phyloP scores from a whole-genome alignment of 2,329 filamentous ascomycete species.

The Paraphaeosphaeria minitans region DNA sequence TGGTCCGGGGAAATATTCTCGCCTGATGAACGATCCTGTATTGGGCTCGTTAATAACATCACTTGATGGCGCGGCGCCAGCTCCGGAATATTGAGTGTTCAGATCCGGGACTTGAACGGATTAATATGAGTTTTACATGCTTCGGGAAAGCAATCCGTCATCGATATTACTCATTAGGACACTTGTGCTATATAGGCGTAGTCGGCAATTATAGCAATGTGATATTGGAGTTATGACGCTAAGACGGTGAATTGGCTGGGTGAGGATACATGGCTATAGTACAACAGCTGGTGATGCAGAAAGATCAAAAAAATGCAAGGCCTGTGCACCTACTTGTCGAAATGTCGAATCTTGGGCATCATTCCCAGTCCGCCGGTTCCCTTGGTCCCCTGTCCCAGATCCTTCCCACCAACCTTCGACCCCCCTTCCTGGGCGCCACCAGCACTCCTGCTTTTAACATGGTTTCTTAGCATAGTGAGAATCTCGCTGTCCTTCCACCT shows the following conservation, averaged over 20 bases:
- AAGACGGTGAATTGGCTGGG: not conserved
- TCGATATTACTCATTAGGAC: not conserved
- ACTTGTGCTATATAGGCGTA: not conserved
- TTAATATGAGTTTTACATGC: too few species aligned
- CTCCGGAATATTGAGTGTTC: not conserved
- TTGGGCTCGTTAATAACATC: slow-evolving; percentile 3
- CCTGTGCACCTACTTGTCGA: slow-evolving; percentile 42
- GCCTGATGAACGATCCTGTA: slow-evolving; percentile 1
- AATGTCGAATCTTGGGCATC: slow-evolving; percentile 58
- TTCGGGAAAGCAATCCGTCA: not conserved
- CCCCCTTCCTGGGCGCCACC: slow-evolving; percentile 56
- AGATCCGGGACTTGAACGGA: not conserved
- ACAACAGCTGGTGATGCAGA: not conserved
- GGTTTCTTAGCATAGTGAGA: slow-evolving; percentile 73
- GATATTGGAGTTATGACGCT: not conserved
- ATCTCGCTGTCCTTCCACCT: slow-evolving; percentile 87
- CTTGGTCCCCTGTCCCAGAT: slow-evolving; percentile 37
- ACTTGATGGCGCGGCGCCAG: not conserved
- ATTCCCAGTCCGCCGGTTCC: slow-evolving; percentile 52
- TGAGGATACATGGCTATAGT: slow-evolving; percentile 1
- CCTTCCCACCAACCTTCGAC: slow-evolving; percentile 40
- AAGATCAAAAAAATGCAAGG: not conserved
- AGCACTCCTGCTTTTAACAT: slow-evolving; percentile 76
- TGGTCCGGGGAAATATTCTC: not conserved
- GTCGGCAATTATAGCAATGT: not conserved